phyloP scores from a whole-genome alignment of 1,284 basidiomycete species.

The Singerocomus inundabilis region DNA sequence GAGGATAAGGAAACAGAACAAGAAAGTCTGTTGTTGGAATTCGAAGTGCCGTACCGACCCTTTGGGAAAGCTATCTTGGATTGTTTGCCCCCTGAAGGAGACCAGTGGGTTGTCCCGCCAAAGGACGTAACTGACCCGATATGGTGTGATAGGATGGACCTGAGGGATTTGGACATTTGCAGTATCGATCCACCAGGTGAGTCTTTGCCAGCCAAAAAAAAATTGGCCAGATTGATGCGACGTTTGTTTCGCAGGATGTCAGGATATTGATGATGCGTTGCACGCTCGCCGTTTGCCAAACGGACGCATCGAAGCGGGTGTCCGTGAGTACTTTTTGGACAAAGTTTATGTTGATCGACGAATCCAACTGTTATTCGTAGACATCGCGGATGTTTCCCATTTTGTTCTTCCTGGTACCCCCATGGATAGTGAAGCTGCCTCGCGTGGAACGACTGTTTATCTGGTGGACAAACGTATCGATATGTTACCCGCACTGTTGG shows the following conservation, averaged over 20 bases:
- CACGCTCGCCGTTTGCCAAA: conserved; percentile 89
- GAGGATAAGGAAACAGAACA: conserved; percentile 97
- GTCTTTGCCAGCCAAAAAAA: background rate
- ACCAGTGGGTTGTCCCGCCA: conserved; percentile 89
- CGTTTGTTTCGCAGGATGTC: conserved; percentile 64
- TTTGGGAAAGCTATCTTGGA: conserved; percentile 94
- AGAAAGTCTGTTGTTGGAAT: conserved; percentile 92
- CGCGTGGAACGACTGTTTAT: conserved; percentile 96
- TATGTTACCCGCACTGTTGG: conserved; percentile 94
- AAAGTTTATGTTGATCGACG: background rate
- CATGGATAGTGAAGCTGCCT: conserved; percentile 96
- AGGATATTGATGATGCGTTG: conserved; percentile 99
- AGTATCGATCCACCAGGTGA: conserved; percentile 94
- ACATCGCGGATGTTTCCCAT: conserved; percentile 98
- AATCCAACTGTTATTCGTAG: conserved; percentile 39
- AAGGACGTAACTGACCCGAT: conserved; percentile 55
- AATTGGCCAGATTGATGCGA: background rate
- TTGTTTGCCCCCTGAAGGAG: conserved; percentile 89
- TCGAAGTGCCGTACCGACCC: conserved; percentile 94
- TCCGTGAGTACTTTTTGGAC: conserved; percentile 67
- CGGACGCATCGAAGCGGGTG: conserved; percentile 96
- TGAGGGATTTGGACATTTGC: conserved; percentile 87
- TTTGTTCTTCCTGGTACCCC: conserved; percentile 94
- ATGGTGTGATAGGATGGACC: conserved; percentile 89
- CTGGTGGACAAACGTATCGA: conserved; percentile 99